A percentile compares a stretch with the other conserved stretches of the same genome.
Conservation (phyloP, 2,329 filamentous ascomycete species). For the Colletotrichum liaoningense region DNA sequence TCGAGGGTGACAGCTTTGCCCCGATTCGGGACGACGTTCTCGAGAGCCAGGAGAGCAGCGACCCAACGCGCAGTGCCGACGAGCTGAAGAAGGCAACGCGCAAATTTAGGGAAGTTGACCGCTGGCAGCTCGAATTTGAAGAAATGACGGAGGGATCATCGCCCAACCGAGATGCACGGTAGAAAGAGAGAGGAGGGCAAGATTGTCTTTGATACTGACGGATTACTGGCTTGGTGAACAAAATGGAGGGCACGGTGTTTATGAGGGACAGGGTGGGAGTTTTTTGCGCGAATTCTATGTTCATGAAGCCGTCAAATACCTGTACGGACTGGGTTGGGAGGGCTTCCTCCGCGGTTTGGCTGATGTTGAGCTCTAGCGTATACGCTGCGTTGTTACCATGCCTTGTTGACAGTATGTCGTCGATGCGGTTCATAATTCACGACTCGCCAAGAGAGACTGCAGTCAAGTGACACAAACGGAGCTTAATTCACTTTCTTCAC, state of each 20-base stretch:
- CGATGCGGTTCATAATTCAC: neutral
- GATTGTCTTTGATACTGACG: neutral
- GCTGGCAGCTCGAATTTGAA: constrained; percentile 76
- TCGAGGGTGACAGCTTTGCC: constrained; percentile 45
- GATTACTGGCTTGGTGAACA: neutral
- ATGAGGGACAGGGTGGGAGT: neutral
- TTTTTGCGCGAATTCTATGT: neutral
- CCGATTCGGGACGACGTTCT: constrained; percentile 60
- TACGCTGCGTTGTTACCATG: neutral
- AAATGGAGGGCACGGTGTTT: neutral
- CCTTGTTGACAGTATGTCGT: neutral
- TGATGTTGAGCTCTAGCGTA: neutral
- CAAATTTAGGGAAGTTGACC: constrained; percentile 77
- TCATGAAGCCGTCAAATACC: neutral
- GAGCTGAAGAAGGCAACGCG: constrained; percentile 69
- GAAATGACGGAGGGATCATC: constrained; percentile 69
- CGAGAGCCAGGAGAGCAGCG: constrained; percentile 38
- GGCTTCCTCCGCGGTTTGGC: neutral
- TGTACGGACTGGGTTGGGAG: neutral
- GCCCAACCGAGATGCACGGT: constrained; percentile 60
- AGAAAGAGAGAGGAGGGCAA: constrained; percentile 28
- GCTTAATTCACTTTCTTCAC: neutral
- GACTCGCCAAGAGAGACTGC: neutral
- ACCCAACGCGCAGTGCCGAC: constrained; percentile 50
- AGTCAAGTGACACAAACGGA: neutral